Percentiles rank a stretch among this genome's conserved stretches.
These are phyloP conservation scores for Trichoderma lentiforme DNA, from an alignment of 2,329 filamentous ascomycete species.

Conservation along the genomic window DNA sequence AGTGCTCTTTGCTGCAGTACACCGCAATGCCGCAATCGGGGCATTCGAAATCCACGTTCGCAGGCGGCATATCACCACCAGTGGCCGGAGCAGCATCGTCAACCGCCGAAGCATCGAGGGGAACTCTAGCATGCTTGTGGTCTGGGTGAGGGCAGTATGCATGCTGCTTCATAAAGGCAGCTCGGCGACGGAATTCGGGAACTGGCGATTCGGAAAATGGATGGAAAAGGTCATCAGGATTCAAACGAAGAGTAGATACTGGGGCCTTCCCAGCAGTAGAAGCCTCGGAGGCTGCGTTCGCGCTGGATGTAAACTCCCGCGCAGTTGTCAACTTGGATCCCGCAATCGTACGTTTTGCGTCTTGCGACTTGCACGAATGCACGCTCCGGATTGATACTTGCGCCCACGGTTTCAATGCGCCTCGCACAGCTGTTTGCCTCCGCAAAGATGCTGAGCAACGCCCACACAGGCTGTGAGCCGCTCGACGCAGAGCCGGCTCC, in stretches of 20 bases:
- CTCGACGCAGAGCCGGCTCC: conserved; percentile 41
- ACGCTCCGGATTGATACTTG: conserved; percentile 30
- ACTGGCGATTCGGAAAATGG: conserved; percentile 86
- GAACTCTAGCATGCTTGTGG: conserved; percentile 71
- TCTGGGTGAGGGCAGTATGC: conserved; percentile 90
- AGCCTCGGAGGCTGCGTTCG: conserved; percentile 28
- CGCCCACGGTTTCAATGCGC: conserved; percentile 27
- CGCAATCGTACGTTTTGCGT: conserved; percentile 21
- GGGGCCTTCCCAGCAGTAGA: conserved; percentile 26
- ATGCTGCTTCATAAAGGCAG: conserved; percentile 88
- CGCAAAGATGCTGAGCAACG: conserved; percentile 38
- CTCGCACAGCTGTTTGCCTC: conserved; percentile 28
- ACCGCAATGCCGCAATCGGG: conserved; percentile 93
- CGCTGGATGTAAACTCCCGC: conserved; percentile 33
- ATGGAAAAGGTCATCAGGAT: conserved; percentile 85
- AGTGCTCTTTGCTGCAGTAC: conserved; percentile 91
- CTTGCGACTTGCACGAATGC: conserved; percentile 27
- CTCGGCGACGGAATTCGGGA: conserved; percentile 80
- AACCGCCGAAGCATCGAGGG: conserved; percentile 61
- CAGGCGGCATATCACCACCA: conserved; percentile 60
- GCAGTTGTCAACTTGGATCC: conserved; percentile 21
- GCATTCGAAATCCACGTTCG: conserved; percentile 89
- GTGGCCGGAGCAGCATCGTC: conserved; percentile 56
- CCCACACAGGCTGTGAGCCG: conserved; percentile 39
- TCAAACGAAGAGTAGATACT: conserved; percentile 42